Percentiles rank a stretch among this genome's conserved stretches.
phyloP scores from a whole-genome alignment of 2,329 filamentous ascomycete genomes.

The Daldinia sp. region DNA sequence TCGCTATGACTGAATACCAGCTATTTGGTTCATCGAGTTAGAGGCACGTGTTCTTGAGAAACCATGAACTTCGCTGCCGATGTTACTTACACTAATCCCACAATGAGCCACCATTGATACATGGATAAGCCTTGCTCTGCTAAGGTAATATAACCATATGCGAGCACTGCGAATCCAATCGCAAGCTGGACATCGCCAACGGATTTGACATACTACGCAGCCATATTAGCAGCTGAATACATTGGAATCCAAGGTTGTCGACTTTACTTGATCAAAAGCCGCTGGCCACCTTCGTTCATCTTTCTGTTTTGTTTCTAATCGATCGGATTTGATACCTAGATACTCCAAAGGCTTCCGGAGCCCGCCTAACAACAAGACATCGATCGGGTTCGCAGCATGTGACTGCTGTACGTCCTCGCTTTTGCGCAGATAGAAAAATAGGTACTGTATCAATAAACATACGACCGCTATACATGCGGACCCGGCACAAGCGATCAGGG shows the following conservation, averaged over 20 bases:
- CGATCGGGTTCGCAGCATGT: slow-evolving; percentile 41
- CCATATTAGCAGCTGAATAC: slow-evolving; percentile 24
- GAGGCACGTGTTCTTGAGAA: slow-evolving; percentile 8
- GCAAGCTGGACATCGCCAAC: slow-evolving; percentile 46
- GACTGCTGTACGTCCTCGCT: slow-evolving; percentile 31
- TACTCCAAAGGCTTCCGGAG: slow-evolving; percentile 41
- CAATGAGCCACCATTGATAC: slow-evolving; percentile 47
- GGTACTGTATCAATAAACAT: slow-evolving; percentile 44
- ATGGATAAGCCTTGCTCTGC: slow-evolving; percentile 41
- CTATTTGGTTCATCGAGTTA: slow-evolving; percentile 28
- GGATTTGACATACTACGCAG: slow-evolving; percentile 39
- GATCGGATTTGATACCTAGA: slow-evolving; percentile 36
- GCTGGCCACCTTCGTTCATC: slow-evolving; percentile 31
- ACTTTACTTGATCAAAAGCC: slow-evolving; percentile 43
- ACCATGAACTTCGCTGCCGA: slow-evolving; percentile 1
- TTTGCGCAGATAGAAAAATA: slow-evolving; percentile 42
- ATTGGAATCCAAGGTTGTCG: not conserved
- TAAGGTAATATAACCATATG: slow-evolving; percentile 43
- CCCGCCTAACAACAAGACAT: slow-evolving; percentile 39
- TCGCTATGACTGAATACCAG: slow-evolving; percentile 47
- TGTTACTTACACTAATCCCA: slow-evolving; percentile 44
- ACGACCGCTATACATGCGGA: slow-evolving; percentile 43
- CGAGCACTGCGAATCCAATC: slow-evolving; percentile 44
- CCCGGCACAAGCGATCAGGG: slow-evolving; percentile 43
- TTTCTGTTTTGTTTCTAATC: slow-evolving; percentile 15